Evolutionary conservation across 306 rosid genomes (phyloP).

Genomic region (Malus sieversii): DNA sequence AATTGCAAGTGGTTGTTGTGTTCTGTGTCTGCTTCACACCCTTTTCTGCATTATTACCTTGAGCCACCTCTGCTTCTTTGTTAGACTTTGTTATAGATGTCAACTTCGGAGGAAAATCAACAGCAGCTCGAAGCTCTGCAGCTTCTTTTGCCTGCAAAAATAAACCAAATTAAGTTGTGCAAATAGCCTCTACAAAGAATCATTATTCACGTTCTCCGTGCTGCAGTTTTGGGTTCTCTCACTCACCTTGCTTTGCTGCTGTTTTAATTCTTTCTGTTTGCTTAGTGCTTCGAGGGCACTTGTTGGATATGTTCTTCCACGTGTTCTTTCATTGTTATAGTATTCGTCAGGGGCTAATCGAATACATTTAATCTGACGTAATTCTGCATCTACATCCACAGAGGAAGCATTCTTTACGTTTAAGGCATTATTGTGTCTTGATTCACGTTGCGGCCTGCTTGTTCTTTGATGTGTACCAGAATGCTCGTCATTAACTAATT

Average conservation of each 20-base stretch:
- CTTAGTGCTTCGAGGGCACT: background rate
- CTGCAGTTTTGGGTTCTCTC: constrained; percentile 18
- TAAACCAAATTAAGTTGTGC: constrained; percentile 13
- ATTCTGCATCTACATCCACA: background rate
- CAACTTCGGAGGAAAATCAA: background rate
- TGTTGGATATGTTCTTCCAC: background rate
- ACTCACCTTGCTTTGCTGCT: constrained; percentile 38
- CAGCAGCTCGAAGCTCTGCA: background rate
- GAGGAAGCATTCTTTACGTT: background rate
- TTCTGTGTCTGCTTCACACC: constrained; percentile 1
- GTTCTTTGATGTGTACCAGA: background rate
- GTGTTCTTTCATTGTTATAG: background rate
- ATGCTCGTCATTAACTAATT: too few species aligned
- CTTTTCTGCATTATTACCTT: constrained; percentile 1
- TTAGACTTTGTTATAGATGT: background rate
- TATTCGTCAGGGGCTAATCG: background rate
- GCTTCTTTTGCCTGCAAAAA: constrained; percentile 32
- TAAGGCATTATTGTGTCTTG: background rate
- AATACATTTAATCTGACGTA: background rate
- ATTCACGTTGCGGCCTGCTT: constrained; percentile 8
- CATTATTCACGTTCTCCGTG: background rate
- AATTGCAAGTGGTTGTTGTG: constrained; percentile 5
- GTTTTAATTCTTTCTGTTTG: background rate
- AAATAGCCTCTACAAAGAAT: background rate
- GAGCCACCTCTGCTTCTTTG: constrained; percentile 7